Evolutionary conservation across 148 eudicot genomes (phyloP), one percentile per base, ranked within the genome.

Genomic region (Spergularia bocconei): DNA sequence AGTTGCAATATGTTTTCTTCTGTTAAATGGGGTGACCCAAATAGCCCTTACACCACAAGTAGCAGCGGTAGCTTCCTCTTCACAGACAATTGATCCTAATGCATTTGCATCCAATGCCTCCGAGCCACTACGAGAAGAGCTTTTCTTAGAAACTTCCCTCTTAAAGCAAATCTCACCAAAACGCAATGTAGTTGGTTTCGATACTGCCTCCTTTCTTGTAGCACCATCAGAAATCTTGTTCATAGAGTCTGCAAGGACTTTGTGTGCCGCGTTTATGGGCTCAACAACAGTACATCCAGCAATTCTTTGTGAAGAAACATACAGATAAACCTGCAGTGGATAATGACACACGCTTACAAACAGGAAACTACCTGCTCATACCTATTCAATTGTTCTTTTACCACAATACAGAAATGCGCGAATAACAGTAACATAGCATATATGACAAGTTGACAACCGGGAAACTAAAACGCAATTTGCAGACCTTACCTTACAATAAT

Each of bases 1-100:
- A 72, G 84, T 89, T 52, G 98, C 98, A 67, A 92, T 81, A 53
- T 66, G 86, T 77, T 88, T 94, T 81, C 98, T 89, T 81, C 96
- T 84, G 77, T 91, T 94, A 36, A 77, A 82, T n/a, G 96, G 98
- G 70, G 86, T 79, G 83, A 94, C 98, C 97, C 98, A 91, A 67
- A 94, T 87, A 77, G 97, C 97, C 84, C 97, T 86, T 59, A 94
- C 78, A 60, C 98, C 98, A 77, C 97, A 92, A 7, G 77, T 9
- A 73, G 93, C 93, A 11, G 85, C 86, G 36, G 83, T 70, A 73
- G 92, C 85, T 84, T 88, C 89, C 73, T 92, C 87, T 80, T 92
- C 89, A 58, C 86, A 89, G 4, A 87, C 75, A 48, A 86, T 86
- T 51, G 88, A 82, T 70, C 98, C 89, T 75, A 68, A 21, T 20